Base-by-base conservation (phyloP, 2,329 filamentous ascomycete genomes). In the Aphanocladium album region DNA sequence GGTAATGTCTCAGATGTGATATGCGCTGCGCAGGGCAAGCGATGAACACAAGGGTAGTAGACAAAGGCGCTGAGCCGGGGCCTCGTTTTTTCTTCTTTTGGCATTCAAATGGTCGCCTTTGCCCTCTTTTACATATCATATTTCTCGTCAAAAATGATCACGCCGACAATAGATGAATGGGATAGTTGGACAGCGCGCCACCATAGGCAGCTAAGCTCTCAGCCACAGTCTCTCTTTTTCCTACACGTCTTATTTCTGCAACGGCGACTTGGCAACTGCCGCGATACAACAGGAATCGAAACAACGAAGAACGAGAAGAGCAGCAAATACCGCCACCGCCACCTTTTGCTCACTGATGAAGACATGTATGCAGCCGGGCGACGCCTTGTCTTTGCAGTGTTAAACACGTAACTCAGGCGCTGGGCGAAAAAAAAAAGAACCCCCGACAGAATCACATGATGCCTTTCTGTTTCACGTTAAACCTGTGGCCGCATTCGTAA, bases 381-480 rank as follows among this genome's bases (percentile, higher is more conserved):
- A 17, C 16, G 2, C 6, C 17, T 11, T 35, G 27, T 17, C 19
- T 53, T 23, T 17, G 33, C 14, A 14, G 14, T 43, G 19, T 43
- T 4, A 39, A 14, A 54, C 51, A 39, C 16, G 35, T 30, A 39
- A 27, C 14, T 12, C 21, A n/a, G 27, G 12, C n/a, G n/a, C 37
- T 27, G 25, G 25, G 25, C 39, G 39, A 25, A 16, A n/a, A 19
- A 25, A 8, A 23, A 27, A 55, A 19, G n/a, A 11, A 27, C n/a
- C n/a, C n/a, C n/a, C 21, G 46, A 25, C 23, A 25, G 6, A 52
- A 50, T 61, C 60, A 61, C 53, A 61, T 61, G 60, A 61, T 52
- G 52, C 0, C 3, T 52, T 57, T 16, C 19, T 43, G 60, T 61
- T 52, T 61, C 60, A 61, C 27, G 37, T 57, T 57, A 39, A 52